Percentiles rank a stretch among this genome's conserved stretches.
Conservation (phyloP, 2,329 filamentous ascomycete genomes). For the Neonectria faginata region DNA sequence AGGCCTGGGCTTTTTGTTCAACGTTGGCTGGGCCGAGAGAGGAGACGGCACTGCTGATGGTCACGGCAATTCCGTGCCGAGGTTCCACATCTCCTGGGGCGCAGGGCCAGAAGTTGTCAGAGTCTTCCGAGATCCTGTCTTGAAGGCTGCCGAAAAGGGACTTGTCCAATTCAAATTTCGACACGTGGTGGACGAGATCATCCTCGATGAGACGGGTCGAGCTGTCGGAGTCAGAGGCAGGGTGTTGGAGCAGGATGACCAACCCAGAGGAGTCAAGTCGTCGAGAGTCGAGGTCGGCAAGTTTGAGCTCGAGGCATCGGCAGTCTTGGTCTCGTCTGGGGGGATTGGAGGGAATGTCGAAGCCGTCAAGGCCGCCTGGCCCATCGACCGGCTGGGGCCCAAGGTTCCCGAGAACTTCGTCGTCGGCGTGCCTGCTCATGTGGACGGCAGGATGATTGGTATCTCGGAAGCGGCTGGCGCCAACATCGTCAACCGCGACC, state of each 20-base stretch:
- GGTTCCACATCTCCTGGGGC: constrained; percentile 74
- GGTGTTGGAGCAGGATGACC: constrained; percentile 63
- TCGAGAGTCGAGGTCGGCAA: constrained; percentile 59
- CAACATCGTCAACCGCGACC: constrained; percentile 68
- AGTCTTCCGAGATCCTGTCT: constrained; percentile 67
- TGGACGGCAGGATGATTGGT: constrained; percentile 72
- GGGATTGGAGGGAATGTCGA: constrained; percentile 73
- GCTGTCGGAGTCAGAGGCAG: constrained; percentile 66
- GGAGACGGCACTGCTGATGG: constrained; percentile 66
- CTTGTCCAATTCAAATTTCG: constrained; percentile 67
- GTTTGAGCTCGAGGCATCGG: constrained; percentile 66
- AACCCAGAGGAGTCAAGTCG: constrained; percentile 63
- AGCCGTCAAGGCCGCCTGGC: constrained; percentile 69
- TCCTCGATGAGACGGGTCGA: constrained; percentile 64
- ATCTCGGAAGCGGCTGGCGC: constrained; percentile 66
- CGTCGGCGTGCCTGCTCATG: constrained; percentile 70
- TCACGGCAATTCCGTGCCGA: constrained; percentile 71
- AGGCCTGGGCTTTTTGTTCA: constrained; percentile 64
- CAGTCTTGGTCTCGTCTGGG: constrained; percentile 67
- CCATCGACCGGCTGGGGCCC: constrained; percentile 66
- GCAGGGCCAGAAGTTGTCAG: constrained; percentile 70
- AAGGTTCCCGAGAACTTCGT: constrained; percentile 68
- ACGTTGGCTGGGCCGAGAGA: constrained; percentile 72
- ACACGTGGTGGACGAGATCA: constrained; percentile 67
- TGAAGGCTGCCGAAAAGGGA: constrained; percentile 63